These are phyloP conservation scores for Penicillium hordei DNA, from an alignment of 2,329 filamentous ascomycete genomes.

Conservation along the genomic window DNA sequence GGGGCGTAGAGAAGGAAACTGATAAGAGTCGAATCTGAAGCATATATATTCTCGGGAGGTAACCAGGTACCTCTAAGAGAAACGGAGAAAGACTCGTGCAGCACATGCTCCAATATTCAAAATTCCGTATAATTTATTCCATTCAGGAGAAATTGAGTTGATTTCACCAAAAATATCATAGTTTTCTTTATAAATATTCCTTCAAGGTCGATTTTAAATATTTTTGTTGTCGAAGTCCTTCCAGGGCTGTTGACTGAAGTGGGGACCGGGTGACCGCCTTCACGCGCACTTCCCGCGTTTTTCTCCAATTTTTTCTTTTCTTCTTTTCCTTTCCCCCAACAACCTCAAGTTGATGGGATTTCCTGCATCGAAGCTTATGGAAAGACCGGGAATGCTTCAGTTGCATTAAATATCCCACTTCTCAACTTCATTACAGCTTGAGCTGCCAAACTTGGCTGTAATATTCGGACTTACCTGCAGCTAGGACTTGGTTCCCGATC, in stretches of 20 bases:
- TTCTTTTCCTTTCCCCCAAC: neutral
- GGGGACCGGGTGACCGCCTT: slow-evolving; percentile 11
- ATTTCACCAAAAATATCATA: neutral
- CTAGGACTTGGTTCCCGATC: slow-evolving; percentile 13
- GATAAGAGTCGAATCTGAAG: neutral
- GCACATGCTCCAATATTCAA: neutral
- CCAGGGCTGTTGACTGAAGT: neutral
- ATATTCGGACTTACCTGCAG: slow-evolving; percentile 24
- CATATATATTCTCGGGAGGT: neutral
- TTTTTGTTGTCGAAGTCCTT: neutral
- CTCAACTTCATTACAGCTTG: slow-evolving; percentile 27
- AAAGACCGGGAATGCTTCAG: slow-evolving; percentile 5
- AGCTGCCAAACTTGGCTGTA: slow-evolving; percentile 13
- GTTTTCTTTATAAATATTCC: neutral
- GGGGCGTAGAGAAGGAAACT: neutral
- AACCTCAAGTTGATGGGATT: neutral
- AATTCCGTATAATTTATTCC: neutral
- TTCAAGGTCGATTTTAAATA: neutral
- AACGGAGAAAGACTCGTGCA: neutral
- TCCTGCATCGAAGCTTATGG: neutral
- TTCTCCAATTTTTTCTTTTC: slow-evolving; percentile 8
- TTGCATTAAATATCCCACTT: neutral
- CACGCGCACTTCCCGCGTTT: slow-evolving; percentile 8
- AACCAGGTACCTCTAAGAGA: neutral
- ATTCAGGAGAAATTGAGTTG: neutral